Conservation (phyloP, 768 basidiomycete species). For the Boletus reticuloceps region DNA sequence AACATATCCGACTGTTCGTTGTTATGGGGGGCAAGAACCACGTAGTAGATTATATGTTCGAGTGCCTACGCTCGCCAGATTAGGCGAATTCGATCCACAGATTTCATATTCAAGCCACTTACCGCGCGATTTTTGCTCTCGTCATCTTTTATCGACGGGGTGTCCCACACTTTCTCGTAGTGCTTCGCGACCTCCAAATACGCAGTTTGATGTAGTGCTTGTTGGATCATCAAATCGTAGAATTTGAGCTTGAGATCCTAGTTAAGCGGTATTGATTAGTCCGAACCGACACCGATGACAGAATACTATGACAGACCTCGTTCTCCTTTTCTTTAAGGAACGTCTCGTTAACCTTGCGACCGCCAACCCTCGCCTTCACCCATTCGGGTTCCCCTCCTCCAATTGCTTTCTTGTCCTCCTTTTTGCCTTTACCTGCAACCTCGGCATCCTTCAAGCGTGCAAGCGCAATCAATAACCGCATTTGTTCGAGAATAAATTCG, state of each 20-base stretch:
- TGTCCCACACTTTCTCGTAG: constrained; percentile 97
- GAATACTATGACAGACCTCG: constrained; percentile 54
- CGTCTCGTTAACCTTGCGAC: constrained; percentile 89
- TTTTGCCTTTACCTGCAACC: constrained; percentile 51
- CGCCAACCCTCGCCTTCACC: constrained; percentile 88
- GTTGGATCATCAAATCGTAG: constrained; percentile 95
- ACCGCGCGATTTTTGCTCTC: constrained; percentile 68
- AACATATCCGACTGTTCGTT: constrained; percentile 99
- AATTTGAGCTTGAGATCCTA: constrained; percentile 95
- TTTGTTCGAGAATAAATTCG: constrained; percentile 97
- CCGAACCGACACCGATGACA: neutral
- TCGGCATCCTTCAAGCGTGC: constrained; percentile 75
- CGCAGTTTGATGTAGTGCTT: constrained; percentile 77
- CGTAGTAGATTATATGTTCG: constrained; percentile 92
- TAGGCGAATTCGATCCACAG: neutral
- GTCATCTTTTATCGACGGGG: constrained; percentile 89
- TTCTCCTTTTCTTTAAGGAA: constrained; percentile 89
- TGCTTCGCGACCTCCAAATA: constrained; percentile 95
- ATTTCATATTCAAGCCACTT: constrained; percentile 23
- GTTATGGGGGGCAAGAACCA: constrained; percentile 89
- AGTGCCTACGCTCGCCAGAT: constrained; percentile 57
- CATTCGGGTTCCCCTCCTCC: constrained; percentile 85
- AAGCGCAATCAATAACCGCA: constrained; percentile 81
- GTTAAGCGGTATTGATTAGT: neutral
- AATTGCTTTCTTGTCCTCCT: constrained; percentile 49